Conservation (phyloP, 2,329 filamentous ascomycete genomes). For the Ceratocystis eucalypticola region DNA sequence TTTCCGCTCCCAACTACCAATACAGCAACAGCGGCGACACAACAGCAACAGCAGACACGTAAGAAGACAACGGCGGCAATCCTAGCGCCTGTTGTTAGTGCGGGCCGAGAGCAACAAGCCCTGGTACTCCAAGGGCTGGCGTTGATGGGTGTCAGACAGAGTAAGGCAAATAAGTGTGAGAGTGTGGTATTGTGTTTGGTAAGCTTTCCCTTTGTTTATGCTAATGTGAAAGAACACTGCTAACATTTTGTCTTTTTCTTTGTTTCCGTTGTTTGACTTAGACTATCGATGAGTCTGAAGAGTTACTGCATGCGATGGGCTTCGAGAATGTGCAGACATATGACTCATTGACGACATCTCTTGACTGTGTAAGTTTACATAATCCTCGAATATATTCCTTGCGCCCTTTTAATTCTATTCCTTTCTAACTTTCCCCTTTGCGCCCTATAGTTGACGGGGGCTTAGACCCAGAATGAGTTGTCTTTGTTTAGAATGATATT, state of each 20-base stretch:
- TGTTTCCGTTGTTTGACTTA: neutral
- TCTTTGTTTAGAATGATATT: too few species aligned
- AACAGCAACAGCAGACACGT: too few species aligned
- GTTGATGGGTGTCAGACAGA: constrained; percentile 67
- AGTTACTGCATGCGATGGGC: neutral
- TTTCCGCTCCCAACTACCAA: constrained; percentile 19
- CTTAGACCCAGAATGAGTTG: neutral
- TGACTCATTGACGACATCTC: neutral
- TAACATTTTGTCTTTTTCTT: neutral
- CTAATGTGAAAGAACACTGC: neutral
- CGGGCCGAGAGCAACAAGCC: constrained; percentile 48
- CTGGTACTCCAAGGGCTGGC: constrained; percentile 64
- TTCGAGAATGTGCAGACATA: neutral
- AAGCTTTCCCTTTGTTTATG: constrained; percentile 28
- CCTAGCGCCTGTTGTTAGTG: constrained; percentile 62
- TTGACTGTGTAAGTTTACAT: neutral
- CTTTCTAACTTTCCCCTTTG: neutral
- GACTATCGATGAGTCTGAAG: neutral
- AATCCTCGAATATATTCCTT: neutral
- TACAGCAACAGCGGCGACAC: neutral
- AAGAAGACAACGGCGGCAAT: constrained; percentile 49
- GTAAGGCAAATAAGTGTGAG: constrained; percentile 62
- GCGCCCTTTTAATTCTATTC: neutral
- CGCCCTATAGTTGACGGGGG: neutral
- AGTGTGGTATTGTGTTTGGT: constrained; percentile 71